Evolutionary conservation across 2,329 filamentous ascomycete genomes (phyloP), one percentile per base, ranked within the genome.

Genomic region (Juglanconis sp.): DNA sequence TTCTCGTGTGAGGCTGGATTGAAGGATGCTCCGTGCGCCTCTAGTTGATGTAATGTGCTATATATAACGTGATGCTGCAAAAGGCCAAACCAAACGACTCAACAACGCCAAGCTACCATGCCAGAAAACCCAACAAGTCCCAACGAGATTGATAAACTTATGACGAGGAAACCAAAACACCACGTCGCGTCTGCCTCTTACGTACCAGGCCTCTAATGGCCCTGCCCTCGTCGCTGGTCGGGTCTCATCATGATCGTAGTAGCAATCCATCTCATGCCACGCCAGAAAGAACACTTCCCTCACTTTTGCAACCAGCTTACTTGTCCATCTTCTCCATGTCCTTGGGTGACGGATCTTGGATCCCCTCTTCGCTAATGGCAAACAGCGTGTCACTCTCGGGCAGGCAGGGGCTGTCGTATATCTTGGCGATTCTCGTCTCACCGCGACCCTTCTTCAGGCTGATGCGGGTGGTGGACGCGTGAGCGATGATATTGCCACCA

Each of bases 351-450:
- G 95, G 95, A 72, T 99, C 95, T 34, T 92, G 92, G 70, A 99
- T 99, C 48, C 95, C 95, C 72, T 97, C 92, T 75, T 98, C 96
- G 60, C 91, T 92, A 73, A 99, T 99, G 51, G 95, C 94, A 77
- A 99, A 99, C 68, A 98, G 77, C 71, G 92, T 96, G 74, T 99
- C 96, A 69, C 92, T 96, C 77, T 99, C 95, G 0, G 95, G 95
- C 65, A 99, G 79, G 75, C 95, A 99, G 2, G 95, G 95, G 68
- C 93, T 98, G 76, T 99, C 96, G 72, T 99, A 99, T 64, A 99
- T 99, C 81, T 98, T 99, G 79, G 95, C 96, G 67, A 99, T 91
- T 79, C 95, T 86, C 30, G 95, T 99, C 81, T 99, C 95, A 35
- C 85, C 95, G 58, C 95, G 84, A 1, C 95, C 96, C 76, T 99